Conservation (phyloP, 75 land plant species). For the Ceratopteris richardii region DNA sequence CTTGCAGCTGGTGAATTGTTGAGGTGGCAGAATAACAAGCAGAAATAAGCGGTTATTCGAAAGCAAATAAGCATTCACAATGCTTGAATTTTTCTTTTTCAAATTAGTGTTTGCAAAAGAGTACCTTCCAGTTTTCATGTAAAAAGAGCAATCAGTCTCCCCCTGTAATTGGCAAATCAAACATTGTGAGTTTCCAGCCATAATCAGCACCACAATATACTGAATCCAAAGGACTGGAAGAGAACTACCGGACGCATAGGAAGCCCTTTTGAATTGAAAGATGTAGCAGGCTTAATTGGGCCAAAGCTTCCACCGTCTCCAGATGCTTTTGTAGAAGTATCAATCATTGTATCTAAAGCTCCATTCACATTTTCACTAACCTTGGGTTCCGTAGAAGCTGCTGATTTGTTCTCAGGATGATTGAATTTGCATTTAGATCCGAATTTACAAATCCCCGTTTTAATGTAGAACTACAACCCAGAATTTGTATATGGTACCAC, state of each 20-base stretch:
- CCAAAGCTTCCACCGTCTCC: slow-evolving; percentile 20
- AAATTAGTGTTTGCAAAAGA: not conserved
- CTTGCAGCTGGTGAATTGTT: slow-evolving; percentile 39
- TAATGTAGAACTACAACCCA: slow-evolving; percentile 36
- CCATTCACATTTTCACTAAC: not conserved
- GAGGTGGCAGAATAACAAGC: too few species aligned
- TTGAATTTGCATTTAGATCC: slow-evolving; percentile 69
- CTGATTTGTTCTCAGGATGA: slow-evolving; percentile 50
- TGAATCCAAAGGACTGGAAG: too few species aligned
- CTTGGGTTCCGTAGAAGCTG: not conserved
- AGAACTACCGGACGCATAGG: slow-evolving; percentile 84
- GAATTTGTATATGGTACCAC: too few species aligned
- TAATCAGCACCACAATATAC: too few species aligned
- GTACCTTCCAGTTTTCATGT: slow-evolving; percentile 90
- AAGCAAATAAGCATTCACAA: slow-evolving; percentile 1
- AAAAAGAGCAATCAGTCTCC: slow-evolving; percentile 81
- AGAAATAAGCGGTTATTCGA: not conserved
- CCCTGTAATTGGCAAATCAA: slow-evolving; percentile 41
- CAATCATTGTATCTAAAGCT: not conserved
- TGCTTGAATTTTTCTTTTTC: not conserved
- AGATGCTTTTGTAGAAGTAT: slow-evolving; percentile 1
- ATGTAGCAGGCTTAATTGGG: slow-evolving; percentile 37
- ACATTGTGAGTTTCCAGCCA: too few species aligned
- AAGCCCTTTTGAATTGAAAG: slow-evolving; percentile 69
- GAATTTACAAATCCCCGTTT: slow-evolving; percentile 67